Conservation (phyloP, 257 asterid species). For the Verbascum thapsus region DNA sequence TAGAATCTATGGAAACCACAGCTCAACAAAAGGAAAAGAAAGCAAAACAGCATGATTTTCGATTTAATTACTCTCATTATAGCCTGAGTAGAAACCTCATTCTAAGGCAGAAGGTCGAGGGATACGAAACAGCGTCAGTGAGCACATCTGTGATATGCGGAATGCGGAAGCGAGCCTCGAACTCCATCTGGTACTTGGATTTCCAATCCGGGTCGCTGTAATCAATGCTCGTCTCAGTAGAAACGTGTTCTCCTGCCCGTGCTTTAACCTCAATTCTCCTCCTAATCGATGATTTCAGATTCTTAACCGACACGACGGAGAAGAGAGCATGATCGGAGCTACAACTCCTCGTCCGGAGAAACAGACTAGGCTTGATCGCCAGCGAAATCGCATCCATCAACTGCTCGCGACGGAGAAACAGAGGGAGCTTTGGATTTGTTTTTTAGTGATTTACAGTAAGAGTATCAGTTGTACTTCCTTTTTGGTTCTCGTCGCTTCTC, state of each 20-base stretch:
- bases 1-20: background rate
- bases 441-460: too few relatives aligned
- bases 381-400: conserved; percentile 68
- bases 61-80: too few relatives aligned
- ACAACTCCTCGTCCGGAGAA: conserved; percentile 30
- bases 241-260: conserved; percentile 37
- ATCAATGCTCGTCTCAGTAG: conserved; percentile 39
- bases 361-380: conserved; percentile 54
- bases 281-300: conserved; percentile 17
- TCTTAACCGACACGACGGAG: conserved; percentile 12
- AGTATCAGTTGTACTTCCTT: too few relatives aligned
- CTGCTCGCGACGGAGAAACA: too few relatives aligned
- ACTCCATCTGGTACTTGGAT: conserved; percentile 68
- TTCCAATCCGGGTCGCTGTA: conserved; percentile 87
- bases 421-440: too few relatives aligned
- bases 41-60: too few relatives aligned
- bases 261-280: conserved; percentile 40
- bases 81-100: conserved; percentile 72
- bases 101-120: conserved; percentile 81
- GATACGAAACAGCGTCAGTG: conserved; percentile 66
- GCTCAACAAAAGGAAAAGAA: background rate
- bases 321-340: conserved; percentile 34
- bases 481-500: too few relatives aligned
- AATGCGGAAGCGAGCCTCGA: conserved; percentile 74
- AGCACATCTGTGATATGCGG: conserved; percentile 73